phyloP scores from a whole-genome alignment of 768 basidiomycete species.

The Megacollybia marginata region DNA sequence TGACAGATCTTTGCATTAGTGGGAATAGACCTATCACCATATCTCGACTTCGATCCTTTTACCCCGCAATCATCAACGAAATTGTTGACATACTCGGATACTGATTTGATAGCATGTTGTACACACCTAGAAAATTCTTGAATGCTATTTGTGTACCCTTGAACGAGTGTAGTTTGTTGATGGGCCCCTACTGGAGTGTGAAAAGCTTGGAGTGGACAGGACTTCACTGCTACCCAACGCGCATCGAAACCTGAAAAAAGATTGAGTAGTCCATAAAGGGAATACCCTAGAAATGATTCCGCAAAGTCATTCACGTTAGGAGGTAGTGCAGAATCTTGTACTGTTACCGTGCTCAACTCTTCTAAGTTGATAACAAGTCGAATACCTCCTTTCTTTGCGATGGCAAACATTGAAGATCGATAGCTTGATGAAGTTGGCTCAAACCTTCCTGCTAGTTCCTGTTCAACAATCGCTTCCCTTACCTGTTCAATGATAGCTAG shows the following conservation, averaged over 20 bases:
- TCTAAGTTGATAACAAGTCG: slow-evolving; percentile 24
- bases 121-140: slow-evolving; percentile 24
- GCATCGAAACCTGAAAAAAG: slow-evolving; percentile 23
- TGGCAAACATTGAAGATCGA: slow-evolving; percentile 14
- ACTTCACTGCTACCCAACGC: slow-evolving; percentile 20
- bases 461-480: slow-evolving; percentile 10
- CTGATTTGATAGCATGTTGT: slow-evolving; percentile 6
- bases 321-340: slow-evolving; percentile 21
- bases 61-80: slow-evolving; percentile 19
- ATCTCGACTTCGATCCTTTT: slow-evolving; percentile 10
- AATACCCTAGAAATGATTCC: slow-evolving; percentile 13
- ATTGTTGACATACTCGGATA: background rate
- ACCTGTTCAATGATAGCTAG: slow-evolving; percentile 15
- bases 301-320: no score
- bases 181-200: slow-evolving; percentile 15
- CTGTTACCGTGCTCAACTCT: slow-evolving; percentile 24
- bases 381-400: slow-evolving; percentile 20
- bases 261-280: slow-evolving; percentile 17
- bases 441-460: slow-evolving; percentile 14
- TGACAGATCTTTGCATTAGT: slow-evolving; percentile 15
- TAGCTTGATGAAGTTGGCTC: slow-evolving; percentile 16
- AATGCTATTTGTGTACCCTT: slow-evolving; percentile 26
- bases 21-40: slow-evolving; percentile 9
- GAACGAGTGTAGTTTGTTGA: slow-evolving; percentile 16
- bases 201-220: slow-evolving; percentile 25